These are phyloP conservation scores for Oryza coarctata DNA, from an alignment of 176 grass and related monocot species.

Conservation along the genomic window DNA sequence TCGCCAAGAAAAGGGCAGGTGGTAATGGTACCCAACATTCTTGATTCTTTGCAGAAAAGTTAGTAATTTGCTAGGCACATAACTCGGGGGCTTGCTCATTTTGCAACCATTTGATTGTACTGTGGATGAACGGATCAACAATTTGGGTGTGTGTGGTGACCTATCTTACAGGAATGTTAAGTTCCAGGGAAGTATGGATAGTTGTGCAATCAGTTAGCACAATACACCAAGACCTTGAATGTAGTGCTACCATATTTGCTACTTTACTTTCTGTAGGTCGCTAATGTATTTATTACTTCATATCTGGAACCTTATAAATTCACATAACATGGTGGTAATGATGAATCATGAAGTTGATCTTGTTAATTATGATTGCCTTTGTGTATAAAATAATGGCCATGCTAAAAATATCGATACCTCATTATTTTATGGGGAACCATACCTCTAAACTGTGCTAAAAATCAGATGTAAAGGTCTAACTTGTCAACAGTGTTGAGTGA, in stretches of 20 bases:
- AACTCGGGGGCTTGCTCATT: constrained; percentile 7
- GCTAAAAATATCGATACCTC: neutral
- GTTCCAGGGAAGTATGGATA: neutral
- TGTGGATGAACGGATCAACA: neutral
- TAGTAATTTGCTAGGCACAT: neutral
- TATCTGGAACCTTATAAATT: neutral
- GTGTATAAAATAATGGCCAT: neutral
- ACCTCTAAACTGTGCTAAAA: neutral
- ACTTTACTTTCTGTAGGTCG: neutral
- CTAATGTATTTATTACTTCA: neutral
- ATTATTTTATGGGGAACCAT: neutral
- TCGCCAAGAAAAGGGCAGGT: neutral
- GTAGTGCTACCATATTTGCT: neutral
- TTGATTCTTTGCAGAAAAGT: neutral
- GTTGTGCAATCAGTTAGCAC: neutral
- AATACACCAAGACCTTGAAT: neutral
- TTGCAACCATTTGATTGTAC: neutral
- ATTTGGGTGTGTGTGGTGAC: neutral
- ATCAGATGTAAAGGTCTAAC: neutral
- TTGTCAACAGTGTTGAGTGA: neutral
- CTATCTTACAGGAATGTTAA: neutral
- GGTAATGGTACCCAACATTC: neutral
- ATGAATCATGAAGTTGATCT: neutral
- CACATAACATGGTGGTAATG: neutral
- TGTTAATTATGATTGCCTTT: neutral